Base-by-base conservation (phyloP, 2,329 filamentous ascomycete species). In the Alternaria triticina region DNA sequence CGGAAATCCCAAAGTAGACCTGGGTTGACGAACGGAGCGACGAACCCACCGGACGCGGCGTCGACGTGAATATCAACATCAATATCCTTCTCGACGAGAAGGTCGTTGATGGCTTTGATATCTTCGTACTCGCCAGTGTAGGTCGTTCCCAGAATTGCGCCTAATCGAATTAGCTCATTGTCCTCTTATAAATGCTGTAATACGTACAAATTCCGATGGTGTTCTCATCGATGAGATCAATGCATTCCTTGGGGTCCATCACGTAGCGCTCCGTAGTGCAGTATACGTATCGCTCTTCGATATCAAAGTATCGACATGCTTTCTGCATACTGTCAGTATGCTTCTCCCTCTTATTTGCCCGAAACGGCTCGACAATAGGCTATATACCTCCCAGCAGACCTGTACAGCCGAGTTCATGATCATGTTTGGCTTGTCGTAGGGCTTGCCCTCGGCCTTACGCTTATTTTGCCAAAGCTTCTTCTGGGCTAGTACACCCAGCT, bases 341-440 rank as follows among this genome's bases (percentile, higher is more conserved):
- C 27, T 22, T 33, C n/a, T 6, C 8, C 7, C 3, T 22, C 10
- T 20, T 25, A 20, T 13, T 5, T 3, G 12, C 13, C 20, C 6
- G 6, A 12, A 15, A 13, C 1, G 25, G 17, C 23, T 3, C 27
- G n/a, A 30, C 2, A 6, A 20, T 1, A 15, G 17, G 5, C 27
- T 7, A 64, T 62, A 59, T 2, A 71, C 69, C 63, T 97, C 94
- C 94, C 94, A 97, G 86, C 94, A 97, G 44, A 97, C 95, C 82
- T 98, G 95, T 3, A 97, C 95, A 30, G 95, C 94, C 25, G 92
- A 93, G 73, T 92, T 96, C 95, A 98, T 97, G 84, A 98, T 84
- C 65, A 98, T 90, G 82, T 98, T 98, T 59, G 95, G 95, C 47
- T 87, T 87, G 66, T 94, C 92, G 64, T 80, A 87, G 58, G 93